phyloP scores from a whole-genome alignment of 352 stramenopile species.

The Phytophthora sojae region DNA sequence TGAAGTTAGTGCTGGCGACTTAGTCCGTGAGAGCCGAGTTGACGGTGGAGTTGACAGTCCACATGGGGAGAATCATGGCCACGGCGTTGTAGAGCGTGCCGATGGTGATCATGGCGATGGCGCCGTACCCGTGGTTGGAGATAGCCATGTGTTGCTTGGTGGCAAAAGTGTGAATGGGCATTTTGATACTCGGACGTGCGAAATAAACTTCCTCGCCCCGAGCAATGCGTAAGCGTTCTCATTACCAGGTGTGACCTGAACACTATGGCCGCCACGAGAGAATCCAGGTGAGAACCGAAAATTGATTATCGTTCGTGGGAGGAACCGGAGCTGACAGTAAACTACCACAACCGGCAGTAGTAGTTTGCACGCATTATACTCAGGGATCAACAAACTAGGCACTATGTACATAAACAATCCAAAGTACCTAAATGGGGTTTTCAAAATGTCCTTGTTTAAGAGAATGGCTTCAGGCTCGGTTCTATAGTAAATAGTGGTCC shows the following conservation, averaged over 20 bases:
- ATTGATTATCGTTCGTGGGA: neutral
- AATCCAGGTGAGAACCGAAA: neutral
- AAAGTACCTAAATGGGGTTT: no score
- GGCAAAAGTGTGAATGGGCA: neutral
- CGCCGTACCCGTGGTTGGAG: constrained; percentile 16
- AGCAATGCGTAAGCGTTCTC: neutral
- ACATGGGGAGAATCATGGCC: constrained; percentile 18
- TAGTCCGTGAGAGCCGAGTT: constrained; percentile 9
- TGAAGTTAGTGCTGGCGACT: constrained; percentile 22
- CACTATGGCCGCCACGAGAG: neutral
- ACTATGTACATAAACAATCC: no score
- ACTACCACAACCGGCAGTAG: no score
- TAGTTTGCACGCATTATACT: no score
- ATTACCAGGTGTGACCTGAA: neutral
- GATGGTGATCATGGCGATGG: constrained; percentile 17
- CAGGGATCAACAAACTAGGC: no score
- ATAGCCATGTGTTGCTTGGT: constrained; percentile 6
- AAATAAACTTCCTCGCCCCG: no score
- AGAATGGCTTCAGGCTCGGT: no score
- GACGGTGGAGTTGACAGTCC: constrained; percentile 16
- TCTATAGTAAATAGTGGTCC: no score
- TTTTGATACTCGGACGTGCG: no score
- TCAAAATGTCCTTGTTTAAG: no score
- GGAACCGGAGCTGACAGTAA: neutral
- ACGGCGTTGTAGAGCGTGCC: constrained; percentile 20